phyloP scores from a whole-genome alignment of 2,329 filamentous ascomycete genomes.

The Botrytis fragariae region DNA sequence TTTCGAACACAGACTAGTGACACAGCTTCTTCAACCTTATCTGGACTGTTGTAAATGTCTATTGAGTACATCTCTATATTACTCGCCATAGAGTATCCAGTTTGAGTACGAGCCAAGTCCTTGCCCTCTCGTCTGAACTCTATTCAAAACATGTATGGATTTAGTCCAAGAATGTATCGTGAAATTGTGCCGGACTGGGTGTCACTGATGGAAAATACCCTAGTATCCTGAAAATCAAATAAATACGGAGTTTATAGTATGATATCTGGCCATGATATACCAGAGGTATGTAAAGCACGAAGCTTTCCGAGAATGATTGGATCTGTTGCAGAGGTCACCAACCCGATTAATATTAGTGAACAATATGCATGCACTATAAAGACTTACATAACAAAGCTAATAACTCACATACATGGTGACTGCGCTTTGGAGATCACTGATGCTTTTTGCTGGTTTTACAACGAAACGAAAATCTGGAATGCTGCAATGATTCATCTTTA shows the following conservation, averaged over 20 bases:
- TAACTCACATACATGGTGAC: not conserved
- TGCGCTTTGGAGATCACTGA: not conserved
- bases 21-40: not conserved
- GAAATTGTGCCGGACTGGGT: not conserved
- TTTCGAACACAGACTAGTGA: not conserved
- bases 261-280: not conserved
- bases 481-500: not conserved
- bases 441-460: not conserved
- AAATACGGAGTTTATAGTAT: not conserved
- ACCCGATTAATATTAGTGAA: not conserved
- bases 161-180: not conserved
- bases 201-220: not conserved
- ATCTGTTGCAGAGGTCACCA: not conserved
- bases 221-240: not conserved
- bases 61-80: not conserved
- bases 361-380: not conserved
- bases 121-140: not conserved
- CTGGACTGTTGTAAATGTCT: not conserved
- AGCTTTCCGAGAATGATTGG: not conserved
- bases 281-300: not conserved
- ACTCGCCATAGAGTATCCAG: not conserved
- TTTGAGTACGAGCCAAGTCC: not conserved
- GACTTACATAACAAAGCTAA: not conserved
- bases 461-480: not conserved
- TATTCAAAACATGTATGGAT: not conserved